phyloP scores from a whole-genome alignment of 2,329 filamentous ascomycete genomes.

The Sarocladium strictum region DNA sequence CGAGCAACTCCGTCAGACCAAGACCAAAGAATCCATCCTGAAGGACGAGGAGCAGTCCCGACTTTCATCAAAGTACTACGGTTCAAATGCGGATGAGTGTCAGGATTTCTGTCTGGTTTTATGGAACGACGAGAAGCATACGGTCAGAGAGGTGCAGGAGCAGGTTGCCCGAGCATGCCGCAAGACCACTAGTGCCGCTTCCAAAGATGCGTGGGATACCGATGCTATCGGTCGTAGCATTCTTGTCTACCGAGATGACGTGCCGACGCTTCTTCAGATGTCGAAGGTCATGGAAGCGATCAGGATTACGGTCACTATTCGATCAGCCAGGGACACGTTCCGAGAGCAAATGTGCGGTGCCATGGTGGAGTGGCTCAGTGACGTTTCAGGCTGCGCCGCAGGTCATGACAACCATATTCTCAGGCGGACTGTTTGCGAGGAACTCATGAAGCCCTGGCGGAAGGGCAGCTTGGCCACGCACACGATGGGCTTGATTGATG shows the following conservation, averaged over 20 bases:
- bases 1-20: conserved; percentile 82
- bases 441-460: conserved; percentile 82
- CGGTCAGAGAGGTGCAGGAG: conserved; percentile 80
- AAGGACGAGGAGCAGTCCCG: conserved; percentile 78
- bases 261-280: conserved; percentile 68
- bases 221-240: conserved; percentile 84
- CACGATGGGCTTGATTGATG: conserved; percentile 40
- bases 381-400: conserved; percentile 85
- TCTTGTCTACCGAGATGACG: conserved; percentile 67
- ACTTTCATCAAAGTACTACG: conserved; percentile 64
- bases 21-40: conserved; percentile 73
- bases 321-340: conserved; percentile 90
- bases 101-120: conserved; percentile 75
- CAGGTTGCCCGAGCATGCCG: conserved; percentile 88
- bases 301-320: conserved; percentile 90
- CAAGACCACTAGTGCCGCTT: conserved; percentile 62
- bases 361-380: conserved; percentile 91
- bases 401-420: conserved; percentile 75
- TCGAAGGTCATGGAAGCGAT: conserved; percentile 89
- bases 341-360: conserved; percentile 98
- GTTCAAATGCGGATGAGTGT: conserved; percentile 41
- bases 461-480: conserved; percentile 80
- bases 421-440: conserved; percentile 78
- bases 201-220: conserved; percentile 76
- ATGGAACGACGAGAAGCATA: conserved; percentile 99